Conservation (phyloP, 2,329 filamentous ascomycete genomes). For the Colletotrichum echinochloae region DNA sequence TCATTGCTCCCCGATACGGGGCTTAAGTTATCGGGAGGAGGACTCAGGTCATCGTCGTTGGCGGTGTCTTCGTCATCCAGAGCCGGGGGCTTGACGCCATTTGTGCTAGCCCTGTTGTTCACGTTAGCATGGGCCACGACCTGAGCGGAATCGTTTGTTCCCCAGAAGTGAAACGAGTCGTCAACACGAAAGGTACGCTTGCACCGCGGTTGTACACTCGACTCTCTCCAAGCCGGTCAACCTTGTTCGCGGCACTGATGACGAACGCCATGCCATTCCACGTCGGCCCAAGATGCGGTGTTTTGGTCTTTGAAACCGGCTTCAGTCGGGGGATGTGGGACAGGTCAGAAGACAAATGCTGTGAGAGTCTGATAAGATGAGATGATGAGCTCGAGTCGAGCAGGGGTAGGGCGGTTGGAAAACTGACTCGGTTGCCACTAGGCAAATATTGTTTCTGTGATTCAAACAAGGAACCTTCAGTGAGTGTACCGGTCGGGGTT, state of each 20-base stretch:
- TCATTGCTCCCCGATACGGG: slow-evolving; percentile 55
- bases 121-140: background rate
- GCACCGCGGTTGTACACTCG: background rate
- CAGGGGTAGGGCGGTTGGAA: slow-evolving; percentile 2
- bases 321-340: background rate
- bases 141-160: background rate
- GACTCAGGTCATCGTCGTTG: slow-evolving; percentile 59
- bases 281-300: background rate
- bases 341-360: background rate
- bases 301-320: background rate
- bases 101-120: slow-evolving; percentile 41
- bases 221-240: background rate
- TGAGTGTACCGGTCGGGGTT: background rate
- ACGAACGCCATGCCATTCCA: background rate
- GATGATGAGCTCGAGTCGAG: slow-evolving; percentile 2
- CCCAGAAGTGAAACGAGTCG: background rate
- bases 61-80: slow-evolving; percentile 51
- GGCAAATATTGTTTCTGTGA: background rate
- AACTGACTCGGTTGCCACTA: slow-evolving; percentile 9
- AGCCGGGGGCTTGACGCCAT: slow-evolving; percentile 41
- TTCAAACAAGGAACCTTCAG: background rate
- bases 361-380: background rate
- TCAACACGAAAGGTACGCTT: background rate
- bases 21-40: slow-evolving; percentile 55
- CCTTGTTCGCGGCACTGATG: background rate